Conservation (phyloP, 495 filamentous ascomycete genomes). For the Penicillium taxi region DNA sequence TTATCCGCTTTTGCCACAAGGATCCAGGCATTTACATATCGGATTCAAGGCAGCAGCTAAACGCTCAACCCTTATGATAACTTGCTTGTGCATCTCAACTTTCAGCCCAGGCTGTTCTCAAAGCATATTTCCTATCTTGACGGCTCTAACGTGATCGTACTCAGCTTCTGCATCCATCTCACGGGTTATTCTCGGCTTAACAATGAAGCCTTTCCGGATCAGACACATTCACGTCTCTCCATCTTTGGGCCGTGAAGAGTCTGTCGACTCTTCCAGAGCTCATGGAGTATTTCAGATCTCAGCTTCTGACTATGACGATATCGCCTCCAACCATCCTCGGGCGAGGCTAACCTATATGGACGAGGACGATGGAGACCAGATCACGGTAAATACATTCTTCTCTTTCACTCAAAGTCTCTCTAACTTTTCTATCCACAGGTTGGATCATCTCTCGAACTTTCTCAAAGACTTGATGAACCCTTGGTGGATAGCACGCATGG, state of each 20-base stretch:
- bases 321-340: slow-evolving; percentile 40
- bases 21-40: no score
- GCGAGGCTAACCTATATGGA: slow-evolving; percentile 47
- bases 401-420: not conserved
- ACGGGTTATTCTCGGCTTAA: no score
- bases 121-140: no score
- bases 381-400: slow-evolving; percentile 34
- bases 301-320: slow-evolving; percentile 41
- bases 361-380: slow-evolving; percentile 52
- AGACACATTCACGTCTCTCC: slow-evolving; percentile 27
- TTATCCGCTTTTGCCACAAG: slow-evolving; percentile 21
- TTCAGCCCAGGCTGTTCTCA: no score
- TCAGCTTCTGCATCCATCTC: no score
- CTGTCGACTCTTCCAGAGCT: slow-evolving; percentile 2
- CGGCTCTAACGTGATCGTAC: no score
- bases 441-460: slow-evolving; percentile 44
- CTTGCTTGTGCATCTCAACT: slow-evolving; percentile 3
- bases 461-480: slow-evolving; percentile 43
- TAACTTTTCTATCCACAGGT: slow-evolving; percentile 27
- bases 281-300: slow-evolving; percentile 33
- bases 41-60: slow-evolving; percentile 17
- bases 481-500: slow-evolving; percentile 10
- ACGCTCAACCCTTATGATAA: no score
- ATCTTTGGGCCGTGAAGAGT: slow-evolving; percentile 4
- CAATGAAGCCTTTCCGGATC: slow-evolving; percentile 37